Conservation (phyloP, 345 rosid genomes). For the Psidium friedrichsthalianum region DNA sequence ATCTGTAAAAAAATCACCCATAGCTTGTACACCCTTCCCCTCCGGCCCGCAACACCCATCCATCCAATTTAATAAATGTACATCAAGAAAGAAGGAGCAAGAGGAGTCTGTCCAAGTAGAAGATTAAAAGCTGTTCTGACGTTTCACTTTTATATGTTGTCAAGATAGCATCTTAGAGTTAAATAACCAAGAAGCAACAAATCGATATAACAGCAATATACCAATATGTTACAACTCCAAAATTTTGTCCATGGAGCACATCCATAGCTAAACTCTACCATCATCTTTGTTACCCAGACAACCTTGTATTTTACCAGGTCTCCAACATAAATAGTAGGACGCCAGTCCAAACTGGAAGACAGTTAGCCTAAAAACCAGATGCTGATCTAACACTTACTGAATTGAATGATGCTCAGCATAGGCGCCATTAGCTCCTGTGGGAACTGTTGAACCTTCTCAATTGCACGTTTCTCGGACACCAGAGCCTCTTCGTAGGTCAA, state of each 20-base stretch:
- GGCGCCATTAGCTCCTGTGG: constrained; percentile 63
- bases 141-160: background rate
- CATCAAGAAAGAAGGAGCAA: background rate
- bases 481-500: constrained; percentile 94
- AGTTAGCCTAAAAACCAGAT: background rate
- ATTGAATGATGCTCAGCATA: constrained; percentile 61
- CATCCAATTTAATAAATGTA: background rate
- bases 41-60: background rate
- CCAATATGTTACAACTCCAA: background rate
- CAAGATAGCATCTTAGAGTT: background rate
- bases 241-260: background rate
- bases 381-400: constrained; percentile 39
- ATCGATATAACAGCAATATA: background rate
- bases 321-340: background rate
- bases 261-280: background rate
- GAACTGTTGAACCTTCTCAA: constrained; percentile 65
- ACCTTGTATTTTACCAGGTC: background rate
- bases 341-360: background rate
- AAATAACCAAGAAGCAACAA: background rate
- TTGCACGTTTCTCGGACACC: constrained; percentile 70
- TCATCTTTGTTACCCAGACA: background rate
- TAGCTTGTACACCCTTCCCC: background rate
- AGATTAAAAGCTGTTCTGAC: background rate
- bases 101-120: background rate
- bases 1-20: background rate